Conservation (phyloP, 2,329 filamentous ascomycete genomes). For the Bipolaris bicolor region DNA sequence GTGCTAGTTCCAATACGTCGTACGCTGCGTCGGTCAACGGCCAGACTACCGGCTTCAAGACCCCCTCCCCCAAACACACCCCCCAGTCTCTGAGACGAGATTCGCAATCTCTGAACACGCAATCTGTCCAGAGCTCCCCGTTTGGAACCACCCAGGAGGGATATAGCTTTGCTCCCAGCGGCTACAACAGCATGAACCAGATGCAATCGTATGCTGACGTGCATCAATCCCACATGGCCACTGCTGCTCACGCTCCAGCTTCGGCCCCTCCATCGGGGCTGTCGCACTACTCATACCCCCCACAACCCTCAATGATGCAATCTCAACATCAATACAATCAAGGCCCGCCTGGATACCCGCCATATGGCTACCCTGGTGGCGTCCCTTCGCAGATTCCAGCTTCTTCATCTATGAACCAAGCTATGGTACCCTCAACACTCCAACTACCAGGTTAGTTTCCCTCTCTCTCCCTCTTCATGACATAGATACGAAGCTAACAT, state of each 20-base stretch:
- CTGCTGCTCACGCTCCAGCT: conserved; percentile 76
- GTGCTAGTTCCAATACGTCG: conserved; percentile 62
- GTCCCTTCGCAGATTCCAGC: conserved; percentile 76
- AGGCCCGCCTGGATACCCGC: conserved; percentile 63
- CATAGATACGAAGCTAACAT: conserved; percentile 11
- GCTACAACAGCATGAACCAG: conserved; percentile 76
- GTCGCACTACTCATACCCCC: conserved; percentile 73
- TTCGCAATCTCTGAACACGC: conserved; percentile 47
- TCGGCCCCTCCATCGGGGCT: conserved; percentile 76
- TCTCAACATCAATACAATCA: conserved; percentile 70
- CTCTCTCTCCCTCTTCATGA: neutral
- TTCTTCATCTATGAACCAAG: conserved; percentile 70
- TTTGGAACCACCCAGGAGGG: conserved; percentile 48
- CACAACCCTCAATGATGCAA: conserved; percentile 75
- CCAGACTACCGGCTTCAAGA: conserved; percentile 68
- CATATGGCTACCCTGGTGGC: conserved; percentile 78
- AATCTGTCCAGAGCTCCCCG: conserved; percentile 48
- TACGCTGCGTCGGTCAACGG: conserved; percentile 62
- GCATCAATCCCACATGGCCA: conserved; percentile 75
- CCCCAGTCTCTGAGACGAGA: conserved; percentile 52
- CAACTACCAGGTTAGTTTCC: conserved; percentile 61
- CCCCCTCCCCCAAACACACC: conserved; percentile 73
- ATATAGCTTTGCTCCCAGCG: conserved; percentile 46
- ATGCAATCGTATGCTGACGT: conserved; percentile 85
- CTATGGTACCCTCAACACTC: conserved; percentile 72